Percentiles rank a stretch among this genome's conserved stretches.
phyloP scores from a whole-genome alignment of 805 yeast genomes.

The Saturnispora gosingensis region DNA sequence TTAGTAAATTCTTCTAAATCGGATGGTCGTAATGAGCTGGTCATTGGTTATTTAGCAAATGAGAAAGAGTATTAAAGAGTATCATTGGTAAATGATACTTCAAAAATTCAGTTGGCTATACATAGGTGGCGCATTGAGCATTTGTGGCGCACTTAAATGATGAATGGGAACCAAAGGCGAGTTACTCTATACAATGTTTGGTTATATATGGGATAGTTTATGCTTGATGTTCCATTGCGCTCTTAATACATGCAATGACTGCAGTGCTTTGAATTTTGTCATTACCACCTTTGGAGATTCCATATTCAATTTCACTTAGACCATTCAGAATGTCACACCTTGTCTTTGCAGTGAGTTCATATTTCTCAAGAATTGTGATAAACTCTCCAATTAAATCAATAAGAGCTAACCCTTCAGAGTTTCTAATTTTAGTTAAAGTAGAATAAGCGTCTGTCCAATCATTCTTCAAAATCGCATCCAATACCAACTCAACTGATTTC shows the following conservation, averaged over 20 bases:
- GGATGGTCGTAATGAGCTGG: conserved; percentile 2
- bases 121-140: background rate
- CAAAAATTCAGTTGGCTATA: background rate
- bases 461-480: conserved; percentile 71
- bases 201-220: background rate
- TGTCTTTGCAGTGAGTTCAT: conserved; percentile 54
- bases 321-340: conserved; percentile 59
- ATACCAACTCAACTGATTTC: conserved; percentile 61
- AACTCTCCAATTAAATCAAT: conserved; percentile 77
- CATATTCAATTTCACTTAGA: conserved; percentile 81
- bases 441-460: conserved; percentile 76
- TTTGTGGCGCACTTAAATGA: background rate
- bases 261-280: conserved; percentile 88
- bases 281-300: conserved; percentile 85
- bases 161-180: background rate
- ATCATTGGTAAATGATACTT: background rate
- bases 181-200: background rate
- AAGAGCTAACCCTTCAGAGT: conserved; percentile 75
- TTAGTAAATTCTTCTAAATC: conserved; percentile 19
- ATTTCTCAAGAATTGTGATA: conserved; percentile 57
- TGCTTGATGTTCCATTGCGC: conserved; percentile 43
- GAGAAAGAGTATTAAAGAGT: background rate
- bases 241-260: conserved; percentile 75
- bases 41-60: background rate
- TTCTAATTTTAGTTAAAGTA: conserved; percentile 58